Conservation (phyloP, 2,329 filamentous ascomycete genomes). For the Ophiocordyceps unilateralis region DNA sequence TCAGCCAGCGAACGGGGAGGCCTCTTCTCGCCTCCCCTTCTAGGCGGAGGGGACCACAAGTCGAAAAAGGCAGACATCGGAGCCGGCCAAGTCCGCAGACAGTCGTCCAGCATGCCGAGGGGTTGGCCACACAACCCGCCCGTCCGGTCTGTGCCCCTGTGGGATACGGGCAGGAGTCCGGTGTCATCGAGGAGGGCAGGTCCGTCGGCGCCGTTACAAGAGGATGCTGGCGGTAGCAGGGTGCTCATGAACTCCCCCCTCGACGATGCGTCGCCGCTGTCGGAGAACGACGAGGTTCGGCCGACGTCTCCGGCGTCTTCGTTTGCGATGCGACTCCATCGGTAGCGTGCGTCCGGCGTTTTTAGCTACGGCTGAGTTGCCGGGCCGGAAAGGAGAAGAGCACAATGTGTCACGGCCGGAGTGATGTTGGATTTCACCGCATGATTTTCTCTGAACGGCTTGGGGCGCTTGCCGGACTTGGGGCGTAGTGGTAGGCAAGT, state of each 20-base stretch:
- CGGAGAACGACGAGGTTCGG: background rate
- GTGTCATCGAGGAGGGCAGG: background rate
- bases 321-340: too few species aligned
- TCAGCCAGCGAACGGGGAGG: slow-evolving; percentile 6
- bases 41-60: slow-evolving; percentile 5
- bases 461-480: too few species aligned
- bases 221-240: background rate
- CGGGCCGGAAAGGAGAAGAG: too few species aligned
- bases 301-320: background rate
- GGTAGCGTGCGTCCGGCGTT: too few species aligned
- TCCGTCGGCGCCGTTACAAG: background rate
- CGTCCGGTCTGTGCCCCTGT: slow-evolving; percentile 4
- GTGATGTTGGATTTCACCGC: too few species aligned
- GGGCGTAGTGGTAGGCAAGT: too few species aligned
- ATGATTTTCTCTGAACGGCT: too few species aligned
- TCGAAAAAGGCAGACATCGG: too few species aligned
- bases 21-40: slow-evolving; percentile 6
- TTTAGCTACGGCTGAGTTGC: too few species aligned
- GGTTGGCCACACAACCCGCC: slow-evolving; percentile 19
- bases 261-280: background rate
- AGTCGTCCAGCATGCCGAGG: slow-evolving; percentile 18
- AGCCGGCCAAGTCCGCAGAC: too few species aligned
- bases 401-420: too few species aligned
- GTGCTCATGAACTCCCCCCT: background rate
- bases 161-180: background rate